phyloP scores from a whole-genome alignment of 345 rosid species.

The Salix viminalis region DNA sequence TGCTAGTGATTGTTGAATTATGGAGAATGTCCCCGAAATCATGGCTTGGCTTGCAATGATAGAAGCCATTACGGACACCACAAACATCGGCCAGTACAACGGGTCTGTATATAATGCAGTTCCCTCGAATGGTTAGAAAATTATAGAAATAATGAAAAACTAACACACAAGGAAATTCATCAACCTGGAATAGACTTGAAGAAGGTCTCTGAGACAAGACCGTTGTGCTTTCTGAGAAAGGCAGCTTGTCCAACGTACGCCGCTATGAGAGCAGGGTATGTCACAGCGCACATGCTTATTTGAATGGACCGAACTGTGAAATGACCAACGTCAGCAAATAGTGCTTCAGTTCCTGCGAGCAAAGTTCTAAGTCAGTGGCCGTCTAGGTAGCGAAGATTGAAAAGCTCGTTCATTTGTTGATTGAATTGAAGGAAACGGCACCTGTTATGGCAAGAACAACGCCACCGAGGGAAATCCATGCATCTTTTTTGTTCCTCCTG shows the following conservation, averaged over 20 bases:
- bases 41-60: conserved; percentile 59
- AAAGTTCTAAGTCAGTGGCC: not conserved
- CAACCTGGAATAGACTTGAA: conserved; percentile 36
- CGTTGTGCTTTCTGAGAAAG: conserved; percentile 32
- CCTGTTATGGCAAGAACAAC: conserved; percentile 34
- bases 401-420: no score
- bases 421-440: not conserved
- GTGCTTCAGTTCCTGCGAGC: conserved; percentile 29
- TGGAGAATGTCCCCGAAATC: conserved; percentile 59
- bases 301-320: conserved; percentile 29
- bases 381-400: no score
- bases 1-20: conserved; percentile 55
- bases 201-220: conserved; percentile 25
- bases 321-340: conserved; percentile 32
- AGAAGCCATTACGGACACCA: conserved; percentile 41
- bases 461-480: conserved; percentile 37
- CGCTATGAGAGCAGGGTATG: conserved; percentile 24
- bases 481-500: conserved; percentile 24
- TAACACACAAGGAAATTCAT: not conserved
- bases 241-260: conserved; percentile 40
- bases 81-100: conserved; percentile 59
- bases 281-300: conserved; percentile 29
- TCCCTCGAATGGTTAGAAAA: not conserved
- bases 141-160: not conserved
- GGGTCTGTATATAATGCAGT: conserved; percentile 18